These are phyloP conservation scores for Chalciporus chontae DNA, from an alignment of 768 basidiomycete genomes.

Conservation along the genomic window DNA sequence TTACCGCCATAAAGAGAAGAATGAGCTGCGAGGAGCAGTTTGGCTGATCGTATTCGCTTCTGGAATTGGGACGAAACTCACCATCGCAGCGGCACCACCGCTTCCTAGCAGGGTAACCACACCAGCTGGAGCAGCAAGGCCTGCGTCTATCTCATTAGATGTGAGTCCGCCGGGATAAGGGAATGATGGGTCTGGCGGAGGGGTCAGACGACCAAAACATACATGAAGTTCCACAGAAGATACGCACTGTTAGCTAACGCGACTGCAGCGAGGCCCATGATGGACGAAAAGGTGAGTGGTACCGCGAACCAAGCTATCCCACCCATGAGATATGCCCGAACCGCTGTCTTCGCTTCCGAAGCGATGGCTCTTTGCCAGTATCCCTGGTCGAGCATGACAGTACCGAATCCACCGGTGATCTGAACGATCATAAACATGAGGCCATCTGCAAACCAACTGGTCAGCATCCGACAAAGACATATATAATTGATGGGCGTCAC, in stretches of 20 bases:
- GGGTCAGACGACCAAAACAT: not conserved
- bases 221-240: not conserved
- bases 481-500: not conserved
- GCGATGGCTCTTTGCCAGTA: constrained; percentile 40
- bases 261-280: constrained; percentile 33
- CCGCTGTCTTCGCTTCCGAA: constrained; percentile 33
- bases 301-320: constrained; percentile 40
- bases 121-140: constrained; percentile 34
- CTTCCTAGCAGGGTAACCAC: constrained; percentile 34
- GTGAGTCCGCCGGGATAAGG: constrained; percentile 30
- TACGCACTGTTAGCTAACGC: constrained; percentile 20
- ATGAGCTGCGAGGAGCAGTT: constrained; percentile 17
- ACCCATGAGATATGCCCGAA: constrained; percentile 37
- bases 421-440: constrained; percentile 17
- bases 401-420: constrained; percentile 18
- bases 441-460: constrained; percentile 3
- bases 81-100: constrained; percentile 34
- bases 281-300: constrained; percentile 37
- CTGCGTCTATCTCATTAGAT: constrained; percentile 29
- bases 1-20: constrained; percentile 36
- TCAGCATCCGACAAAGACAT: not conserved
- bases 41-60: not conserved
- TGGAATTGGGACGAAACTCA: constrained; percentile 8
- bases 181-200: constrained; percentile 38
- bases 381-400: constrained; percentile 22